Evolutionary conservation across 2,329 filamentous ascomycete genomes (phyloP), one percentile per base, ranked within the genome.

Genomic region (Colletotrichum gloeosporioides): DNA sequence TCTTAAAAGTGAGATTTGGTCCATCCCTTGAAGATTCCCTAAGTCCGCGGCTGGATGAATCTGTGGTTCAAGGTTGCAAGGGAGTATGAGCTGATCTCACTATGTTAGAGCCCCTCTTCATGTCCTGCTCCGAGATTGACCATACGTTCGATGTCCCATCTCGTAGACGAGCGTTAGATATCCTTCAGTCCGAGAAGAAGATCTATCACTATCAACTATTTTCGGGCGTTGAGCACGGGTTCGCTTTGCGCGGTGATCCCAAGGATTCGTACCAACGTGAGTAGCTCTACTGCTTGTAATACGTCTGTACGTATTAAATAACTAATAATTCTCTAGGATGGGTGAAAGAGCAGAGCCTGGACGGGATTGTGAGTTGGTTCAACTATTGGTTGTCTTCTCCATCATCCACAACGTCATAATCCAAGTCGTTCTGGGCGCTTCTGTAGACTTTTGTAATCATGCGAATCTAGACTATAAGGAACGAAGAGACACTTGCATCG

Each of bases 141-240:
- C 59, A 34, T 8, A 62, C 29, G 2, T 62, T 62, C 18, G 6
- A 32, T 15, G 27, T 62, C 0, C 16, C 16, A 31, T 31, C 29
- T 34, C 59, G 59, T 13, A 31, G 59, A n/a, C 16, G 59, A 34
- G 59, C 59, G 10, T 61, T 88, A 2, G 86, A 88, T 31, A 85
- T 88, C 39, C 78, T 89, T 69, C 82, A 84, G 55, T 80, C 81
- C 31, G 80, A 81, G 34, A 81, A 83, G 49, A 86, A 85, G 78
- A 79, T 88, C 4, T 94, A 91, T 82, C 92, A 94, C 80, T 86
- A 93, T 78, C 91, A 89, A 81, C 84, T 95, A 27, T 94, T 92
- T 85, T 88, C 87, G 36, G 88, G 88, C 49, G 90, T 93, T 27
- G 83, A 87, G 77, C 93, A 94, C 81, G 92, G 93, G 1, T 94